phyloP scores from a whole-genome alignment of 371 early-diverging fungal species.

The Saksenaea vasiformis region DNA sequence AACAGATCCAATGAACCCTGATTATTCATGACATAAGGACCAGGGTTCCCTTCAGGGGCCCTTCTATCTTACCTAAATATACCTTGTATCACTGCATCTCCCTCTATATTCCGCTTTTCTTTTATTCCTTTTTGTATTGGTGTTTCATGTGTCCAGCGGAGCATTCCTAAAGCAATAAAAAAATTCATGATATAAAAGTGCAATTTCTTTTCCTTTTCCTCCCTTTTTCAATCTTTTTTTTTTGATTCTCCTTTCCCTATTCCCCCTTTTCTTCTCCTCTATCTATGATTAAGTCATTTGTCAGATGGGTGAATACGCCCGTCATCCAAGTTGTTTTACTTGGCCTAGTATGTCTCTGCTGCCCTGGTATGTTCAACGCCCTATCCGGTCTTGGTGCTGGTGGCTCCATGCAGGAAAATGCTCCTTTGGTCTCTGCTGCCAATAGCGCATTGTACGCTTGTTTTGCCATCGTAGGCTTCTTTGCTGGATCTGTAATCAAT shows the following conservation, averaged over 20 bases:
- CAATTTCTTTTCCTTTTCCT: not conserved
- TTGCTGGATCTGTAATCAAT: conserved; percentile 60
- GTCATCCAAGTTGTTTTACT: conserved; percentile 68
- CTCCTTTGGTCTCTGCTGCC: conserved; percentile 60
- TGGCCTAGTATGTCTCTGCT: conserved; percentile 76
- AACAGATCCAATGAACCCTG: not conserved
- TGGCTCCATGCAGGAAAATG: conserved; percentile 49
- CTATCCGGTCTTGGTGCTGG: conserved; percentile 43
- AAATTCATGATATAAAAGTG: not conserved
- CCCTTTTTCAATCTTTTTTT: not conserved
- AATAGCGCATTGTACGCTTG: conserved; percentile 65
- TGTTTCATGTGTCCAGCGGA: not conserved
- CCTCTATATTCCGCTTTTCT: not conserved
- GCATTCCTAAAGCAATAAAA: not conserved
- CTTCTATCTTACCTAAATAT: conserved; percentile 1
- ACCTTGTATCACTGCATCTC: not conserved
- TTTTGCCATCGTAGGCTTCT: conserved; percentile 64
- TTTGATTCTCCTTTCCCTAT: not conserved
- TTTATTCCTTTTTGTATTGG: not conserved
- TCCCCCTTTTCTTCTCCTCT: not conserved
- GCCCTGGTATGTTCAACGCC: conserved; percentile 81
- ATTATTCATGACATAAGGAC: conserved; percentile 7
- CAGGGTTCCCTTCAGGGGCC: not conserved
- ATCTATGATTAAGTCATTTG: not conserved
- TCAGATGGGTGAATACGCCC: conserved; percentile 37